Percentiles rank a stretch among this genome's conserved stretches.
These are phyloP conservation scores for Trichophyton schoenleinii DNA, from an alignment of 2,329 filamentous ascomycete species.

Conservation along the genomic window DNA sequence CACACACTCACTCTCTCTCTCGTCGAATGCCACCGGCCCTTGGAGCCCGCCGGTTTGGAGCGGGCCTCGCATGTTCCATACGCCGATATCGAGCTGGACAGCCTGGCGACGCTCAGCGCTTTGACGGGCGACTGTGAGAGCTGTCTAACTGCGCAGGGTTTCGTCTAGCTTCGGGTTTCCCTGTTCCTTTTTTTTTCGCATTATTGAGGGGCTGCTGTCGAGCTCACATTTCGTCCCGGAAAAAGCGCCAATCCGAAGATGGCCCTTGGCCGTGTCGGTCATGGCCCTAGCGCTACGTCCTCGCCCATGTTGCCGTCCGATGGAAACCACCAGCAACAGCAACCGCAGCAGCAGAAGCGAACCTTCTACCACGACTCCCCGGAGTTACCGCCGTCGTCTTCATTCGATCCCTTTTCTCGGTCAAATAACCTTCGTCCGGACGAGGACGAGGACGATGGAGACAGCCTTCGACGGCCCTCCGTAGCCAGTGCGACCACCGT, in stretches of 20 bases:
- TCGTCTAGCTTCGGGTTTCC: not conserved
- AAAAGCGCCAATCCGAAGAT: conserved; percentile 3
- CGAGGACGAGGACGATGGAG: conserved; percentile 33
- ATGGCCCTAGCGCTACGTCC: conserved; percentile 3
- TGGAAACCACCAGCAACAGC: not conserved
- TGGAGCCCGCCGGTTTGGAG: not conserved
- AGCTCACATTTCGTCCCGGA: not conserved
- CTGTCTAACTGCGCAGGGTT: not conserved
- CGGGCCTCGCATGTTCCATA: not conserved
- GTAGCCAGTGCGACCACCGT: conserved; percentile 69
- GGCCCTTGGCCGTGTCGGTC: not conserved
- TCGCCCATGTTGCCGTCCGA: conserved; percentile 3
- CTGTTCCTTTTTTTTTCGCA: not conserved
- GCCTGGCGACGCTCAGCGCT: not conserved
- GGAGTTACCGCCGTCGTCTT: conserved; percentile 43
- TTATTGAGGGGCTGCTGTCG: not conserved
- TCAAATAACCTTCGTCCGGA: conserved; percentile 8
- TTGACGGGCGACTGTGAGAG: not conserved
- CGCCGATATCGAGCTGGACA: not conserved
- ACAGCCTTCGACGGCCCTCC: conserved; percentile 66
- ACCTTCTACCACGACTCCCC: conserved; percentile 11
- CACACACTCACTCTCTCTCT: not conserved
- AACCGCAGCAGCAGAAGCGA: too few relatives aligned
- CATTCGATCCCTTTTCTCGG: conserved; percentile 42
- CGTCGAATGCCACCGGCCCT: not conserved